phyloP scores from a whole-genome alignment of 257 asterid species.

The Solanum medicagineum region DNA sequence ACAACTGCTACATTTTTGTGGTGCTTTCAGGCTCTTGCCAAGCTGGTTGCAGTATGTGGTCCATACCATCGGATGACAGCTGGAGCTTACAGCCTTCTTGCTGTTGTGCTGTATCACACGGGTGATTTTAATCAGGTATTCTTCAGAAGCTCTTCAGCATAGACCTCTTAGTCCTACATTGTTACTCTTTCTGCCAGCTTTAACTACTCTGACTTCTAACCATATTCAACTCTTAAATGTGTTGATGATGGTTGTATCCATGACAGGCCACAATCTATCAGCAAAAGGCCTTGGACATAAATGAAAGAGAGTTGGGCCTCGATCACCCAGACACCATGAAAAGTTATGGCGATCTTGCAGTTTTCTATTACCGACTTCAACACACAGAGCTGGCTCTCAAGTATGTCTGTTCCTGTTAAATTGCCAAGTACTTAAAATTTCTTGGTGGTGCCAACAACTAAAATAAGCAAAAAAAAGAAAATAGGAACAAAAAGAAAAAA shows the following conservation, averaged over 20 bases:
- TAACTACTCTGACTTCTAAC: neutral
- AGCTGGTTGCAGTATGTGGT: conserved; percentile 96
- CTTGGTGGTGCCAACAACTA: neutral
- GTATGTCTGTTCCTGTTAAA: conserved; percentile 13
- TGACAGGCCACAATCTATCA: conserved; percentile 88
- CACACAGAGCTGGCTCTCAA: conserved; percentile 93
- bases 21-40: conserved; percentile 72
- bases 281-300: conserved; percentile 95
- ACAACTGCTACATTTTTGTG: neutral
- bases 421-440: neutral
- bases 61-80: conserved; percentile 96
- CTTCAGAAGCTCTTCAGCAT: neutral
- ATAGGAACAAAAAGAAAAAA: neutral
- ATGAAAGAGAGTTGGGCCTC: conserved; percentile 97
- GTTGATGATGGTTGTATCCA: neutral
- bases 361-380: conserved; percentile 96
- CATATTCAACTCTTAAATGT: neutral
- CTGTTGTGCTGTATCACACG: conserved; percentile 98
- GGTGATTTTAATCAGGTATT: conserved; percentile 96
- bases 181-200: neutral
- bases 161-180: neutral
- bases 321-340: conserved; percentile 99
- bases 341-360: conserved; percentile 98
- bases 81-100: conserved; percentile 95
- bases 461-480: neutral